Percentiles rank a stretch among this genome's conserved stretches.
These are phyloP conservation scores for Rheum nobile DNA, from an alignment of 148 eudicot genomes.

Conservation along the genomic window DNA sequence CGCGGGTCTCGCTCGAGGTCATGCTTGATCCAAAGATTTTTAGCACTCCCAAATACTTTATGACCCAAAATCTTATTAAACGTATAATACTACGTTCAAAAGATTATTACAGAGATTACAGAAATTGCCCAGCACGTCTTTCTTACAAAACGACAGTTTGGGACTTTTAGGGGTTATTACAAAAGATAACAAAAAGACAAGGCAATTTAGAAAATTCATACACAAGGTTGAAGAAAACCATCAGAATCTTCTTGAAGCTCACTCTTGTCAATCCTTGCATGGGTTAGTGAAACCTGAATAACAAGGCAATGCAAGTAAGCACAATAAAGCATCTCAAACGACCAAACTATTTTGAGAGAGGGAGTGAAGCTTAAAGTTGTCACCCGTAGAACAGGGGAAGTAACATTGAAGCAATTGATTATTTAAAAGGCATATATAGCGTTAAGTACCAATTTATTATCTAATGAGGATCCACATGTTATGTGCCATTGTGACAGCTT, in stretches of 20 bases:
- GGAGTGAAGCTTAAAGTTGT: neutral
- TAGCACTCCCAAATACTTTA: no score
- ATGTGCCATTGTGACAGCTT: neutral
- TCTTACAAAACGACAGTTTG: no score
- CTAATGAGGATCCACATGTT: neutral
- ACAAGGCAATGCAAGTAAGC: neutral
- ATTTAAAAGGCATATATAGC: neutral
- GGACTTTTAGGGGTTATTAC: no score
- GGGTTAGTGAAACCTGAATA: constrained; percentile 90
- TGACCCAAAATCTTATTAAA: no score
- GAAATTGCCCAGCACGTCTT: no score
- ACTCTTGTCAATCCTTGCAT: constrained; percentile 98
- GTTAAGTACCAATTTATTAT: neutral
- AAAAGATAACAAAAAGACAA: no score
- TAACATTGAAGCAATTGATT: neutral
- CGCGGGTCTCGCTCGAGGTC: no score
- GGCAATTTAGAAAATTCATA: constrained; percentile 21
- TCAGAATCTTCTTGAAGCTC: constrained; percentile 99
- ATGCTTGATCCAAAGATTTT: no score
- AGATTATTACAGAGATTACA: no score
- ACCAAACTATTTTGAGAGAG: neutral
- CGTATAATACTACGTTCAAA: no score
- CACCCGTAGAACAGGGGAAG: neutral
- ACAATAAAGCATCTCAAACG: neutral
- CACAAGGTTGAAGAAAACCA: constrained; percentile 93